Evolutionary conservation across 176 grass and related monocot species (phyloP).

Genomic region (Ampelocalamus luodianensis): DNA sequence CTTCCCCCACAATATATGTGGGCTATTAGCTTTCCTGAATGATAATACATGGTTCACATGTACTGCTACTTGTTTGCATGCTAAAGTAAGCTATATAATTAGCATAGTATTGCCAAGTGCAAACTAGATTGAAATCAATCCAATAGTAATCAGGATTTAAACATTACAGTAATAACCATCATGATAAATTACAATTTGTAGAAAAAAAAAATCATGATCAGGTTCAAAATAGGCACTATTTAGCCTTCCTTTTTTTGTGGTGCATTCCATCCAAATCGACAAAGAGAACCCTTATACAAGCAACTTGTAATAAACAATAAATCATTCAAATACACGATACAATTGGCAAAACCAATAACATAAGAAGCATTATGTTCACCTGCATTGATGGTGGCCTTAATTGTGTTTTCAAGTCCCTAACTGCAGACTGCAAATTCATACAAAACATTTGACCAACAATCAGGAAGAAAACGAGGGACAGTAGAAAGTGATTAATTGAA

Average conservation of each 20-base stretch:
- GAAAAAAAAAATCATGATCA: constrained; percentile 10
- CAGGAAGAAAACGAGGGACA: background rate
- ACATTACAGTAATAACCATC: background rate
- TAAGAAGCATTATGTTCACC: constrained; percentile 48
- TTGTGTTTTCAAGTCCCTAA: constrained; percentile 95
- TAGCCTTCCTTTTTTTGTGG: background rate
- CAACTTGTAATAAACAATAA: constrained; percentile 10
- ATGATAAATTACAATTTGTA: background rate
- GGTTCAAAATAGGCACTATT: background rate
- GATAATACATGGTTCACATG: background rate
- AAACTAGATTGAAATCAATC: background rate
- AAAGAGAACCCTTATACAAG: background rate
- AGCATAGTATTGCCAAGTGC: background rate
- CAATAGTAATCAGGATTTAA: background rate
- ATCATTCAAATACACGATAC: constrained; percentile 11
- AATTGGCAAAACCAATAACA: constrained; percentile 30
- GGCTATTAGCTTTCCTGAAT: background rate
- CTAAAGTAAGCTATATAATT: background rate
- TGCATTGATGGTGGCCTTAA: constrained; percentile 98
- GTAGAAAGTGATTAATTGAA: background rate
- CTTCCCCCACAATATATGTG: background rate
- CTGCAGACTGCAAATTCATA: constrained; percentile 74
- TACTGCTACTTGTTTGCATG: background rate
- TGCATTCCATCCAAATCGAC: constrained; percentile 17
- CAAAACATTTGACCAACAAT: constrained; percentile 15